phyloP scores from a whole-genome alignment of 805 yeast species.

The Maudiozyma serrabonitensis region DNA sequence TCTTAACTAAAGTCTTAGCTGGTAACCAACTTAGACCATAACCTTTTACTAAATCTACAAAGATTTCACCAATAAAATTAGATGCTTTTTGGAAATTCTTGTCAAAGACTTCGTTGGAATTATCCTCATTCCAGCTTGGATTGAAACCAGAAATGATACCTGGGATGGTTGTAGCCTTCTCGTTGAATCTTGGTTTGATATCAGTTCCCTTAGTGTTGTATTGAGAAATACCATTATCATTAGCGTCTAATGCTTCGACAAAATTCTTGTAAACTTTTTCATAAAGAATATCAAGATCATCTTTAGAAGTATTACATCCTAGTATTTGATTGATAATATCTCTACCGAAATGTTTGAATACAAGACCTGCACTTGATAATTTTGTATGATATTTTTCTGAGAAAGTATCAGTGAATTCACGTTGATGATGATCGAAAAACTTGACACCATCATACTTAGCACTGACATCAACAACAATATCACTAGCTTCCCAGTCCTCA shows the following conservation, averaged over 20 bases:
- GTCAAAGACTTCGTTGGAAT: slow-evolving; percentile 58
- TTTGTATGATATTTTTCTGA: slow-evolving; percentile 57
- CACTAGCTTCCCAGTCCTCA: slow-evolving; percentile 72
- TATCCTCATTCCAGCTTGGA: slow-evolving; percentile 74
- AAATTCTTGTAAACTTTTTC: slow-evolving; percentile 76
- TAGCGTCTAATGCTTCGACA: slow-evolving; percentile 88
- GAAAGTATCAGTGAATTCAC: slow-evolving; percentile 77
- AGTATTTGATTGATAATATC: slow-evolving; percentile 47
- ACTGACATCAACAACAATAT: slow-evolving; percentile 90
- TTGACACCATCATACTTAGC: slow-evolving; percentile 71
- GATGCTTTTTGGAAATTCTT: slow-evolving; percentile 57
- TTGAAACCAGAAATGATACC: slow-evolving; percentile 69
- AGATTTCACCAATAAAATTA: slow-evolving; percentile 73
- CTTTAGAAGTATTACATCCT: slow-evolving; percentile 26
- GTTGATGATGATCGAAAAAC: slow-evolving; percentile 92
- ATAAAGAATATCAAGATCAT: slow-evolving; percentile 55
- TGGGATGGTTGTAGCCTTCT: slow-evolving; percentile 66
- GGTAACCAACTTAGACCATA: slow-evolving; percentile 88
- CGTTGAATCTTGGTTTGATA: slow-evolving; percentile 55
- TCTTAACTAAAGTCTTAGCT: slow-evolving; percentile 66
- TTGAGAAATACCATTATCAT: slow-evolving; percentile 84
- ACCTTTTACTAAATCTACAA: slow-evolving; percentile 53
- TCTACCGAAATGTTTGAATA: slow-evolving; percentile 78
- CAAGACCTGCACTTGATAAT: slow-evolving; percentile 86
- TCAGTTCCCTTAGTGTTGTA: slow-evolving; percentile 36